A percentile compares a stretch with the other conserved stretches of the same genome.
These are phyloP conservation scores for Brassica hybrid DNA, from an alignment of 441 rosid species.

Conservation along the genomic window DNA sequence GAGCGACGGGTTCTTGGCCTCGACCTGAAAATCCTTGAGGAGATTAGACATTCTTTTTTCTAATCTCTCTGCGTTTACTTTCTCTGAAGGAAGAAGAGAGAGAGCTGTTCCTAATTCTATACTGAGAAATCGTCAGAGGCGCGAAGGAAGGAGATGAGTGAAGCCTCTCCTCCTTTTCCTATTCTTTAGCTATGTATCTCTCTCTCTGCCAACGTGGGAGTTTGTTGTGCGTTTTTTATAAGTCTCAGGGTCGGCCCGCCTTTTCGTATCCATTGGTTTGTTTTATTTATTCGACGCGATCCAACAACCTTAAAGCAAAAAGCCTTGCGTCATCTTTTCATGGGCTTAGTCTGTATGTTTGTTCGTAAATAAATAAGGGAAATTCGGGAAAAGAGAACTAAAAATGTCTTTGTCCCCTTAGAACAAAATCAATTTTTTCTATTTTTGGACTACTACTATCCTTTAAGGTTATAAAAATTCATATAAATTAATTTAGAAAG, in stretches of 20 bases:
- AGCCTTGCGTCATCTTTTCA: constrained; percentile 17
- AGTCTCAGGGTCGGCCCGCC: constrained; percentile 19
- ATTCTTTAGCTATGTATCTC: neutral
- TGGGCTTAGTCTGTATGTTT: neutral
- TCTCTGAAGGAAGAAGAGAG: neutral
- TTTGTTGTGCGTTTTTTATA: constrained; percentile 14
- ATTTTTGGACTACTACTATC: too few relatives aligned
- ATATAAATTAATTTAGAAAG: too few relatives aligned
- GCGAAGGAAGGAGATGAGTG: constrained; percentile 23
- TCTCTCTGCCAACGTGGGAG: constrained; percentile 34
- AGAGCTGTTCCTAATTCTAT: neutral
- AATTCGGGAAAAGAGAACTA: too few relatives aligned
- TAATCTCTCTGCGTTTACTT: constrained; percentile 17
- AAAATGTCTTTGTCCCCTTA: too few relatives aligned
- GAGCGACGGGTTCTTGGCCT: constrained; percentile 65
- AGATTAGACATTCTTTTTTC: constrained; percentile 50
- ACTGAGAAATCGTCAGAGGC: constrained; percentile 30
- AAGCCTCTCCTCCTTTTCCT: neutral
- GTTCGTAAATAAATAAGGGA: too few relatives aligned
- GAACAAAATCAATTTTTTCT: too few relatives aligned
- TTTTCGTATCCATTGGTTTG: constrained; percentile 23
- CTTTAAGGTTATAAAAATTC: too few relatives aligned
- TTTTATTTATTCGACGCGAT: neutral
- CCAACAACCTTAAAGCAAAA: constrained; percentile 7
- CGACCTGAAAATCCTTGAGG: constrained; percentile 65